Evolutionary conservation across 2,329 filamentous ascomycete genomes (phyloP).

Genomic region (Fusarium dimerum): DNA sequence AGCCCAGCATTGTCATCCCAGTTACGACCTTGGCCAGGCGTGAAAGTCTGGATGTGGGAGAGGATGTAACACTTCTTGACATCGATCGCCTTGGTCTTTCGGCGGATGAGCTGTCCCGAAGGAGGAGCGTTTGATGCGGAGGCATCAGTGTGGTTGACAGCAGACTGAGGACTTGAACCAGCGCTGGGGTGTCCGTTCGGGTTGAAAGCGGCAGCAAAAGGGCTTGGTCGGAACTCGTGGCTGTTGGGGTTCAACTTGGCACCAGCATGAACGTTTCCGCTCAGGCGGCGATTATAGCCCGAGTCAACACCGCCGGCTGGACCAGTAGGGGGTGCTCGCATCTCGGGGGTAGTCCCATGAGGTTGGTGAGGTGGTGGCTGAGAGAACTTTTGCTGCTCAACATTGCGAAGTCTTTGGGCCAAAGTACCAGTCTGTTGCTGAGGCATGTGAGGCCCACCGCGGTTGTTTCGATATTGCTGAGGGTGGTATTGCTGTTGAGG

Average conservation of each 20-base stretch:
- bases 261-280: slow-evolving; percentile 52
- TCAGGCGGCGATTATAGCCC: slow-evolving; percentile 54
- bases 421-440: slow-evolving; percentile 48
- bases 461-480: slow-evolving; percentile 51
- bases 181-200: slow-evolving; percentile 67
- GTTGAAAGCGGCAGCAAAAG: slow-evolving; percentile 78
- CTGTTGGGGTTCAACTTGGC: slow-evolving; percentile 65
- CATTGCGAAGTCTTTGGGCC: slow-evolving; percentile 51
- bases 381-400: slow-evolving; percentile 54
- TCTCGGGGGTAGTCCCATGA: slow-evolving; percentile 61
- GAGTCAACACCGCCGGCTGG: slow-evolving; percentile 61
- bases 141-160: slow-evolving; percentile 50
- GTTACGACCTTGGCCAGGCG: slow-evolving; percentile 56
- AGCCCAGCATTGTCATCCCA: slow-evolving; percentile 81
- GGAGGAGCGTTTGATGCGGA: slow-evolving; percentile 20
- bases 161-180: slow-evolving; percentile 70
- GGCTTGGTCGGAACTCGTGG: slow-evolving; percentile 83
- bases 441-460: slow-evolving; percentile 43
- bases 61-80: slow-evolving; percentile 67
- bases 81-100: slow-evolving; percentile 72
- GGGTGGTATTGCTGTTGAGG: slow-evolving; percentile 48
- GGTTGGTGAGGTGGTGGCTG: slow-evolving; percentile 43
- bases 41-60: slow-evolving; percentile 54
- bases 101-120: slow-evolving; percentile 58
- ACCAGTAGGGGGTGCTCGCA: slow-evolving; percentile 72